Percentiles rank a stretch among this genome's conserved stretches.
phyloP scores from a whole-genome alignment of 106 monocot species.

The Chionographis japonica region DNA sequence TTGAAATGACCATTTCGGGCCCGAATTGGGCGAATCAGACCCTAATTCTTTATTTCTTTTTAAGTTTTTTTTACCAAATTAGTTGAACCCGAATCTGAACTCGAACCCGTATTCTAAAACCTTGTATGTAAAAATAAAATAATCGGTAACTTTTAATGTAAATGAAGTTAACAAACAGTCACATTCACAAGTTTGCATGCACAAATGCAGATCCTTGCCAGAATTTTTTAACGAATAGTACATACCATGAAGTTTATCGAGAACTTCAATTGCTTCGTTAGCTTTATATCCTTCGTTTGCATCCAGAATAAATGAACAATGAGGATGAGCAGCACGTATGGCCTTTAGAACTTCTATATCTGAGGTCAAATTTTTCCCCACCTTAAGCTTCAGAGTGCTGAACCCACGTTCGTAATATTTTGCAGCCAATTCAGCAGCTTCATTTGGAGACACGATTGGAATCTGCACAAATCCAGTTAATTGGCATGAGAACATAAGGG shows the following conservation, averaged over 20 bases:
- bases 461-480: slow-evolving; percentile 40
- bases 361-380: slow-evolving; percentile 71
- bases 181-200: too few relatives aligned
- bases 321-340: slow-evolving; percentile 65
- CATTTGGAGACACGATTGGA: slow-evolving; percentile 78
- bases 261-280: slow-evolving; percentile 74
- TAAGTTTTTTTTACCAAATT: too few relatives aligned
- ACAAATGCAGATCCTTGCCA: too few relatives aligned
- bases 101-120: too few relatives aligned
- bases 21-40: too few relatives aligned
- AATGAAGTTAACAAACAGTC: too few relatives aligned
- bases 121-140: too few relatives aligned
- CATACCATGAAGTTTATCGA: slow-evolving; percentile 80
- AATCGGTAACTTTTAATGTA: too few relatives aligned
- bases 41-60: too few relatives aligned
- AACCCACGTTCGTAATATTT: slow-evolving; percentile 70
- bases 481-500: background rate
- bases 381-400: slow-evolving; percentile 72
- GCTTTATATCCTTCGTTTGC: slow-evolving; percentile 89
- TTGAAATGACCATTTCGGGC: too few relatives aligned
- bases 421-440: slow-evolving; percentile 82
- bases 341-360: slow-evolving; percentile 82
- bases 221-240: background rate
- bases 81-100: too few relatives aligned
- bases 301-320: slow-evolving; percentile 84